Conservation (phyloP, 192 early-diverging fungal genomes). For the Geosiphon pyriformis region DNA sequence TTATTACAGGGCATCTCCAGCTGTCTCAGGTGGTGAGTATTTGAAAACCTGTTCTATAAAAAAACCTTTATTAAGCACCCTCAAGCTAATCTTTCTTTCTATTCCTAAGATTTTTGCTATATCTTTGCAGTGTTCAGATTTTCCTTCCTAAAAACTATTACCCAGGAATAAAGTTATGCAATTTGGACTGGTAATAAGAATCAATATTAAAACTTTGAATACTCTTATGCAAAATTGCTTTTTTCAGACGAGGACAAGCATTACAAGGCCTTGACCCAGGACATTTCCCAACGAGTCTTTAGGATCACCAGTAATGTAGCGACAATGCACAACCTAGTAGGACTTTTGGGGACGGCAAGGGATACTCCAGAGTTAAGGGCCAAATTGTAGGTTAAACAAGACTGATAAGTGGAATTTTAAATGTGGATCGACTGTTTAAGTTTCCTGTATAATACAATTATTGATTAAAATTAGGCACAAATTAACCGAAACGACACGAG, state of each 20-base stretch:
- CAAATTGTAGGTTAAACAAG: constrained; percentile 53
- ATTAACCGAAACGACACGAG: constrained; percentile 76
- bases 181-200: too few relatives aligned
- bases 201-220: neutral
- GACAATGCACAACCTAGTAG: constrained; percentile 72
- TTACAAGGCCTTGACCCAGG: constrained; percentile 25
- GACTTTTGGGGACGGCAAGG: constrained; percentile 66
- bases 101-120: too few relatives aligned
- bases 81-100: too few relatives aligned
- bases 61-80: neutral
- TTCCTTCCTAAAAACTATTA: too few relatives aligned
- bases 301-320: constrained; percentile 80
- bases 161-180: too few relatives aligned
- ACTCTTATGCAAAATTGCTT: neutral
- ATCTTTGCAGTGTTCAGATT: too few relatives aligned
- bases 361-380: constrained; percentile 73
- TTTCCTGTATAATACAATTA: constrained; percentile 1
- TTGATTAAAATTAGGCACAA: constrained; percentile 46
- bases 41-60: neutral
- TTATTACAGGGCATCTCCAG: too few relatives aligned
- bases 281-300: constrained; percentile 81
- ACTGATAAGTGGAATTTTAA: neutral
- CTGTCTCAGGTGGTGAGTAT: neutral
- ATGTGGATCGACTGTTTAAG: neutral
- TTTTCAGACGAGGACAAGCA: constrained; percentile 2